Evolutionary conservation across 1,139 yeast species (phyloP), one percentile per base, ranked within the genome.

Genomic region (Geotrichum klebahnii): DNA sequence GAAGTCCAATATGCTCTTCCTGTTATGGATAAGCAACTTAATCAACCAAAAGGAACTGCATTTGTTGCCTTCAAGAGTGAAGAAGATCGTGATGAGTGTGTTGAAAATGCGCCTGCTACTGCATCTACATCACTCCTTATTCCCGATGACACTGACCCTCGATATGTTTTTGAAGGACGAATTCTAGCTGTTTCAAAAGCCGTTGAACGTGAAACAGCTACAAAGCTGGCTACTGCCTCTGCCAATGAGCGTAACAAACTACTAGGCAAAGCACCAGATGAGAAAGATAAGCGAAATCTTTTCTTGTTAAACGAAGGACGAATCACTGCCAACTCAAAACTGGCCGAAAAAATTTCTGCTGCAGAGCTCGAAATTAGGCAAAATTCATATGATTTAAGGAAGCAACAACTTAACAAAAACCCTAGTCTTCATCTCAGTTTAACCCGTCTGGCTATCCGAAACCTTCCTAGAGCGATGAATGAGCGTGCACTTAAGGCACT

Each of bases 241-340:
- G 80, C 88, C 0, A 74, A 72, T 44, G 82, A 83, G 65, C 79
- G 97, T 66, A 79, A 80, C 57, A 89, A 82, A 66, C 72, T 77
- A 1, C 70, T 86, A 36, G 98, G 97, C 31, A 87, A 87, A 64
- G 82, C 86, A 1, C 84, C 89, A 10, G 79, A 79, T 43, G 87
- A 82, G 61, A 81, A 77, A 62, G 99, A 92, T 67, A 86, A 77
- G 68, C 82, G 98, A 68, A 87, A 85, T 61, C 67, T 90, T 60
- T 92, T 81, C 67, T 72, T 92, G 65, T 74, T 92, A 61, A 90
- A 92, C 67, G 99, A 92, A 74, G 98, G 99, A 62, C 80, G 97
- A 62, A 85, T 92, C 57, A 80, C 90, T 2, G 77, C 82, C 52
- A 82, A 81, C 54, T 86, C 96, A 10, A 85, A 84, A 61, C 75